Evolutionary conservation across 768 basidiomycete species (phyloP).

Genomic region (Lactifluus piperatus): DNA sequence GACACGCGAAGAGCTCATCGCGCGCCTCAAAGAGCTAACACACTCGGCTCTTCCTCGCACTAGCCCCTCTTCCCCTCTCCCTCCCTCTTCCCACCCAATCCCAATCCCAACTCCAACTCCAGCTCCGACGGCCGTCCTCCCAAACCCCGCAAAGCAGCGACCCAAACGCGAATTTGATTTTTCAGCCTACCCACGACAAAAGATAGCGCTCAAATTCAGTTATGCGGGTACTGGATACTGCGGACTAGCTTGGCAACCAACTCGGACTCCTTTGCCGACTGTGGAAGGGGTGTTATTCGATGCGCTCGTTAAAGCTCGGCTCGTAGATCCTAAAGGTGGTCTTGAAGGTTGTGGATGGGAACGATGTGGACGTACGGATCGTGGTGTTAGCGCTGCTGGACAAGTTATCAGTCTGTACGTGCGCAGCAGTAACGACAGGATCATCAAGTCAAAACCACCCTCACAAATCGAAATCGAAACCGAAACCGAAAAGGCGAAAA

Average conservation of each 20-base stretch:
- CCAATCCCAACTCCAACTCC: neutral
- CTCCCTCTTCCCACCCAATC: slow-evolving; percentile 13
- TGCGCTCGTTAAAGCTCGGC: slow-evolving; percentile 64
- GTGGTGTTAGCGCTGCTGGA: slow-evolving; percentile 88
- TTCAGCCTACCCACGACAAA: slow-evolving; percentile 60
- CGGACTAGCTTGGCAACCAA: slow-evolving; percentile 77
- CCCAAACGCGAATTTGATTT: slow-evolving; percentile 48
- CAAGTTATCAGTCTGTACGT: slow-evolving; percentile 93
- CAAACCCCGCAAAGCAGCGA: slow-evolving; percentile 15
- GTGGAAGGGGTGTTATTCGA: slow-evolving; percentile 84
- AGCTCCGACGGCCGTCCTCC: neutral
- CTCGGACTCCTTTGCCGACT: slow-evolving; percentile 68
- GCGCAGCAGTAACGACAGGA: too few relatives aligned
- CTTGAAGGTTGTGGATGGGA: slow-evolving; percentile 86
- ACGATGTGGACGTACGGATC: slow-evolving; percentile 89
- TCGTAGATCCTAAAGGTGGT: slow-evolving; percentile 68
- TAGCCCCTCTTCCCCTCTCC: too few relatives aligned
- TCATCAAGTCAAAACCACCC: too few relatives aligned
- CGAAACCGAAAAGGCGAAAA: neutral
- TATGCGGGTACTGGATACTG: slow-evolving; percentile 91
- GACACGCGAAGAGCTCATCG: slow-evolving; percentile 64
- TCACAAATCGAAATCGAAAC: neutral
- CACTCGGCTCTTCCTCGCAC: too few relatives aligned
- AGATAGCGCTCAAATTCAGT: slow-evolving; percentile 89
- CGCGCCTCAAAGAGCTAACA: slow-evolving; percentile 39